Evolutionary conservation across 1,284 basidiomycete species (phyloP).

Genomic region (Ustilago lituana): DNA sequence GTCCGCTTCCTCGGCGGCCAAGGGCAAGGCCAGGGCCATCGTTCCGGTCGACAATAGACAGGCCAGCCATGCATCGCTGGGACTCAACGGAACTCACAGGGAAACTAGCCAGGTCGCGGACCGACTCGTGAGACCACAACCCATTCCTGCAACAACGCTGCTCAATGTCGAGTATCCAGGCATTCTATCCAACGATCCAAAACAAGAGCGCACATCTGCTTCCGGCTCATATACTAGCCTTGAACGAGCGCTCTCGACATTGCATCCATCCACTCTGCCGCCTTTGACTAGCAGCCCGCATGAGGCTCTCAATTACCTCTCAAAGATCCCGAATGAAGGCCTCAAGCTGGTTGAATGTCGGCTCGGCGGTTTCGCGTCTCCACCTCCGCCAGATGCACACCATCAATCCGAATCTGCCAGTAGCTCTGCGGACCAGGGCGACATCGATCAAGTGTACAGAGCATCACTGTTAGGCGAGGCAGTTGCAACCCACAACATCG

Average conservation of each 20-base stretch:
- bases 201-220: not conserved
- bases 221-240: constrained; percentile 18
- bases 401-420: too few relatives aligned
- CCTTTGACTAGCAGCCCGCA: constrained; percentile 40
- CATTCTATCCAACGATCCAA: constrained; percentile 17
- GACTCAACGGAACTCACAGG: too few relatives aligned
- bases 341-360: constrained; percentile 54
- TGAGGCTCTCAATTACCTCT: constrained; percentile 50
- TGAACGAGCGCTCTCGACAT: constrained; percentile 50
- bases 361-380: constrained; percentile 20
- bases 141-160: constrained; percentile 42
- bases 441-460: constrained; percentile 26
- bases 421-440: not conserved
- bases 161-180: constrained; percentile 62
- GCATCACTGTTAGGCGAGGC: constrained; percentile 44
- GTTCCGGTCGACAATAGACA: not conserved
- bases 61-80: too few relatives aligned
- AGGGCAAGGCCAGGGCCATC: constrained; percentile 30
- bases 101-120: too few relatives aligned
- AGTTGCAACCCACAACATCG: constrained; percentile 47
- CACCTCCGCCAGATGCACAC: not conserved
- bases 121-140: constrained; percentile 19
- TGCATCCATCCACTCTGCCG: constrained; percentile 41
- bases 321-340: constrained; percentile 31
- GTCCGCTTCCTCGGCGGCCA: constrained; percentile 3